Percentiles rank a stretch among this genome's conserved stretches.
These are phyloP conservation scores for Phytophthora pisi DNA, from an alignment of 352 stramenopile genomes.

Conservation along the genomic window DNA sequence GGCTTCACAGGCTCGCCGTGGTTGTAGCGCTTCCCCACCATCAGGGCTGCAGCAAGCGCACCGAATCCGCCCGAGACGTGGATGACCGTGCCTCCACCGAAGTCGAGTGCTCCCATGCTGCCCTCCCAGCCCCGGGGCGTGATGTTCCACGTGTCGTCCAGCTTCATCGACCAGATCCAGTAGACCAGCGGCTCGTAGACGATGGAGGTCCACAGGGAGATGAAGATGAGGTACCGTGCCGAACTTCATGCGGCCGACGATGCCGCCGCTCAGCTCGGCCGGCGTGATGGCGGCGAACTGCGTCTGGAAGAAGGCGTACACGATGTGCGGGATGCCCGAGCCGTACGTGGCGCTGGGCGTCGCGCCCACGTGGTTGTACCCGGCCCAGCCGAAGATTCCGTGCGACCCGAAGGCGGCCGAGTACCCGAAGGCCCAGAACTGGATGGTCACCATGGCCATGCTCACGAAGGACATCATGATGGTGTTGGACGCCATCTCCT, in stretches of 20 bases:
- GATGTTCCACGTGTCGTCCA: constrained; percentile 52
- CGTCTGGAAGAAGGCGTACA: constrained; percentile 82
- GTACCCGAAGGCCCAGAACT: constrained; percentile 81
- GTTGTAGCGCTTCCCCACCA: constrained; percentile 76
- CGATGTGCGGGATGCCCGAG: constrained; percentile 57
- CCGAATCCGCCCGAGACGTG: constrained; percentile 77
- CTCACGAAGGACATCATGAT: constrained; percentile 80
- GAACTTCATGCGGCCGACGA: constrained; percentile 84
- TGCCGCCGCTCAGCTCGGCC: constrained; percentile 67
- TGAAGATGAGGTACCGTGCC: constrained; percentile 75
- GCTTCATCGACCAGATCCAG: constrained; percentile 77
- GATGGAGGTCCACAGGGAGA: constrained; percentile 71
- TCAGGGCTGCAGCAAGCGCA: constrained; percentile 58
- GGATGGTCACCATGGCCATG: constrained; percentile 75
- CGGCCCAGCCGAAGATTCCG: constrained; percentile 58
- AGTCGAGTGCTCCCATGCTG: constrained; percentile 72
- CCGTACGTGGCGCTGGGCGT: constrained; percentile 52
- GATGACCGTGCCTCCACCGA: constrained; percentile 81
- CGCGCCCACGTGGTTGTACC: constrained; percentile 59
- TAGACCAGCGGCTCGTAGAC: constrained; percentile 85
- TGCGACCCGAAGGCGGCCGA: constrained; percentile 64
- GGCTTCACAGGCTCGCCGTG: constrained; percentile 66
- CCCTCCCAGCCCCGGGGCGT: constrained; percentile 56
- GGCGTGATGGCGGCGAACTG: constrained; percentile 84
- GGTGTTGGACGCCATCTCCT: constrained; percentile 77